Conservation (phyloP, 2,329 filamentous ascomycete species). For the Hyphodiscus sp. region DNA sequence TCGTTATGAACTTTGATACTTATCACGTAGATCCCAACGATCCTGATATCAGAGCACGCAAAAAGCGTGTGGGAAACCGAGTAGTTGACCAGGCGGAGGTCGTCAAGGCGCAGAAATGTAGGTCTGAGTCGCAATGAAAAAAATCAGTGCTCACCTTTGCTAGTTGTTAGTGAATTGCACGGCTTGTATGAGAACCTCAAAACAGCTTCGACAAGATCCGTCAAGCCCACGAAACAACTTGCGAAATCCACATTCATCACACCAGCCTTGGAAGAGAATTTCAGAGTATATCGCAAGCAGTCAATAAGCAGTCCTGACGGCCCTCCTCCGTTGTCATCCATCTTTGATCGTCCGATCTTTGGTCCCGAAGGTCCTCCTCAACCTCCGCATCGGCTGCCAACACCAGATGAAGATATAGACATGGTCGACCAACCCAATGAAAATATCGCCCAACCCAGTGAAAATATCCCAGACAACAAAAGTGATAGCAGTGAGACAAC, state of each 20-base stretch:
- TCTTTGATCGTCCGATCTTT: conserved; percentile 20
- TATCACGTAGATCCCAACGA: conserved; percentile 63
- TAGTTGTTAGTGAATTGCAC: conserved; percentile 70
- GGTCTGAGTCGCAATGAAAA: conserved; percentile 32
- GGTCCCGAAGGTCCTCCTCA: conserved; percentile 24
- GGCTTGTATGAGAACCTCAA: conserved; percentile 66
- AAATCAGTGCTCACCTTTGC: conserved; percentile 9
- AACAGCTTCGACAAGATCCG: conserved; percentile 51
- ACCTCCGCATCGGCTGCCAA: conserved; percentile 9
- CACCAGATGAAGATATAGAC: conserved; percentile 25
- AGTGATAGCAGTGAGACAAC: conserved; percentile 34
- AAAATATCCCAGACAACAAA: conserved; percentile 21
- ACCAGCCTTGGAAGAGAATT: conserved; percentile 45
- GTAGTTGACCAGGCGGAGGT: conserved; percentile 54
- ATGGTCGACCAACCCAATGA: conserved; percentile 27
- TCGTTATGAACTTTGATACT: conserved; percentile 70
- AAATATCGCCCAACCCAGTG: conserved; percentile 17
- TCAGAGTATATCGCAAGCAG: conserved; percentile 34
- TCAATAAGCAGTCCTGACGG: conserved; percentile 35
- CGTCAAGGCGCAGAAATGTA: conserved; percentile 64
- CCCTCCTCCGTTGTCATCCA: conserved; percentile 21
- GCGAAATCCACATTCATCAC: conserved; percentile 72
- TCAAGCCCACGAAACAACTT: conserved; percentile 68
- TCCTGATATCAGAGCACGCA: conserved; percentile 44
- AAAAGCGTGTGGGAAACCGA: conserved; percentile 70